Base-by-base conservation (phyloP, 805 yeast genomes). In the Myxozyma monticola region DNA sequence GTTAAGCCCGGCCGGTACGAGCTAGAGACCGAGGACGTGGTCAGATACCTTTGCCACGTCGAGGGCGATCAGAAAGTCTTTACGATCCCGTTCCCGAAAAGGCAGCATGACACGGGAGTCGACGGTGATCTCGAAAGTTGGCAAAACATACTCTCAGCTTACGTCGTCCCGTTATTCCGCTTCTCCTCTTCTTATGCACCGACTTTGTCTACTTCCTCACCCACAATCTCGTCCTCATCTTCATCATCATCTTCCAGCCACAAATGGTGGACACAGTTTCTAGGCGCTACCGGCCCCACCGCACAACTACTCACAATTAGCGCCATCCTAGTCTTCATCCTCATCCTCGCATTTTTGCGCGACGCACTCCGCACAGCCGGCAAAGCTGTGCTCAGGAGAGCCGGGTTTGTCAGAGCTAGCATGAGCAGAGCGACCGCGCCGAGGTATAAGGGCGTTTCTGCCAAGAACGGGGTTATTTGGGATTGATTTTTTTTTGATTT, bases 1-100 rank as follows among this genome's bases (percentile, higher is more conserved):
- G 25, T 45, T n/a, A 53, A 49, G 31, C 17, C 37, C 22, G 46
- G 37, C 24, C 37, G 57, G 3, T 54, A 52, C 36, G 29, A 20
- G 8, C 43, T 6, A 6, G 49, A 46, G 24, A 43, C 51, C 8
- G 21, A 4, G 15, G 49, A 31, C 15, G 59, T 54, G 15, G 54
- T 51, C 14, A 34, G 24, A 6, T 46, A 54, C 21, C 37, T 54
- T 12, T 25, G 25, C 14, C 12, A 28, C 9, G 14, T 10, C 14
- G 31, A 28, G 14, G 21, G 17, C 22, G 53, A 49, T 25, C 24
- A 34, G 17, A 22, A 37, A 31, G 37, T 49, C 4, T 3, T 20
- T 5, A 33, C 37, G 21, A 30, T 38, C 17, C 33, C 44, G 4
- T 24, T 6, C 28, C 53, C 53, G n/a, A n/a, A n/a, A n/a, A n/a